Base-by-base conservation (phyloP, 805 yeast genomes). In the Pichia cephalocereana region DNA sequence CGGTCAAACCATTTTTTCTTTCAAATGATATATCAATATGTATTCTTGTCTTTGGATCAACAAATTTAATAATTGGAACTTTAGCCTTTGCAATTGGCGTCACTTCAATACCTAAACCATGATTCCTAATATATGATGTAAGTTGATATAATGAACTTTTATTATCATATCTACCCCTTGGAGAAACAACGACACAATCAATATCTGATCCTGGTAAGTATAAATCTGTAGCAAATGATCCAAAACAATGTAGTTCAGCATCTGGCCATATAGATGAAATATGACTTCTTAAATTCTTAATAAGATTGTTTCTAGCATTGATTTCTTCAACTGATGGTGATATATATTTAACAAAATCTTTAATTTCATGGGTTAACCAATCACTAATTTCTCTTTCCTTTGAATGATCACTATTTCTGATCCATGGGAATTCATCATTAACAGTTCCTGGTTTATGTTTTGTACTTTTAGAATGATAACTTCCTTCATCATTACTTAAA, bases 131-230 rank as follows among this genome's bases (percentile, higher is more conserved):
- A 57, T 74, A 77, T 6, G 88, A 79, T 2, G 96, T 80, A 11
- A 91, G 69, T 57, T 81, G 82, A 61, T 82, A 89, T 42, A 91
- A 66, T 26, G 77, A 69, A n/a, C 79, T 72, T 59, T 86, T 76
- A 49, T 74, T 76, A 57, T 78, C 88, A 55, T 77, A 74, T 52
- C 72, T 76, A 3, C 82, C 80, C 14, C 69, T 66, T 17, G 72
- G 66, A 23, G 95, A 83, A 4, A 82, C 70, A 26, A 91, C 77
- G 41, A 90, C 97, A 81, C 93, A 82, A 65, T 91, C 99, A 32
- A 91, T 88, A 71, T 91, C 99, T 0, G 96, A 87, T 2, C 96
- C 96, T 0, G 98, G 98, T 17, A 91, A 70, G 60, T 89, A 91
- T 52, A 91, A 69, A 60, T 90, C 96, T 0, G 97, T 90, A 0